phyloP scores from a whole-genome alignment of 257 asterid genomes.

The Nicotiana obtusifolia region DNA sequence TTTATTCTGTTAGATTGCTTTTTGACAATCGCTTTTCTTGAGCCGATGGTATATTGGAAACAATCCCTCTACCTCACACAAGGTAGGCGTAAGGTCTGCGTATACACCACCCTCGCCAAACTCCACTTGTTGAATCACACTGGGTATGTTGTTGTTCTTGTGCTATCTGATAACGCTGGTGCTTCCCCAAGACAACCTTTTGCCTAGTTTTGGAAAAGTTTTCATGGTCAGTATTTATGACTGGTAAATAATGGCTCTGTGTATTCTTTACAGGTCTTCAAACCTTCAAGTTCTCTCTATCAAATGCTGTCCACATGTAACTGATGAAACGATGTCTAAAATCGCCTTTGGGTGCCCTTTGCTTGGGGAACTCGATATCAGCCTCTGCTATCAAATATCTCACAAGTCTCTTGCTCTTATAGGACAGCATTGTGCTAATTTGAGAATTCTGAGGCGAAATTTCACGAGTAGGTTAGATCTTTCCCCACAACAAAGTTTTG shows the following conservation, averaged over 20 bases:
- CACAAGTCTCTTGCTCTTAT: slow-evolving; percentile 48
- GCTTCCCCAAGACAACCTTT: not conserved
- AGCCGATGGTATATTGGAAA: no score
- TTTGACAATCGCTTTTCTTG: no score
- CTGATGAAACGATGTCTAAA: slow-evolving; percentile 43
- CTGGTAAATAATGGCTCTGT: not conserved
- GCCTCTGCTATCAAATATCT: slow-evolving; percentile 79
- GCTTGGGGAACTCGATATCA: slow-evolving; percentile 68
- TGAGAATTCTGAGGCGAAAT: slow-evolving; percentile 45
- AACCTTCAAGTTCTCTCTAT: slow-evolving; percentile 67
- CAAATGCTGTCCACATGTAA: slow-evolving; percentile 61
- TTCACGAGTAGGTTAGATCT: slow-evolving; percentile 85
- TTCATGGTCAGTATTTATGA: not conserved
- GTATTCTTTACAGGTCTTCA: slow-evolving; percentile 50
- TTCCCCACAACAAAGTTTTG: slow-evolving; percentile 48
- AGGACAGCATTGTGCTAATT: slow-evolving; percentile 44
- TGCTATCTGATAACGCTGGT: no score
- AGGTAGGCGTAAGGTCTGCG: no score
- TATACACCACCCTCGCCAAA: no score
- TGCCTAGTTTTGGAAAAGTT: not conserved
- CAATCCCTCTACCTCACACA: no score
- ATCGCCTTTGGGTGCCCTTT: slow-evolving; percentile 56
- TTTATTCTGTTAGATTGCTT: not conserved
- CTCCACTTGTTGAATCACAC: no score
- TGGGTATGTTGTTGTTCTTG: no score